Evolutionary conservation across 805 yeast genomes (phyloP), one percentile per base, ranked within the genome.

Genomic region (Yarrowia sp.): DNA sequence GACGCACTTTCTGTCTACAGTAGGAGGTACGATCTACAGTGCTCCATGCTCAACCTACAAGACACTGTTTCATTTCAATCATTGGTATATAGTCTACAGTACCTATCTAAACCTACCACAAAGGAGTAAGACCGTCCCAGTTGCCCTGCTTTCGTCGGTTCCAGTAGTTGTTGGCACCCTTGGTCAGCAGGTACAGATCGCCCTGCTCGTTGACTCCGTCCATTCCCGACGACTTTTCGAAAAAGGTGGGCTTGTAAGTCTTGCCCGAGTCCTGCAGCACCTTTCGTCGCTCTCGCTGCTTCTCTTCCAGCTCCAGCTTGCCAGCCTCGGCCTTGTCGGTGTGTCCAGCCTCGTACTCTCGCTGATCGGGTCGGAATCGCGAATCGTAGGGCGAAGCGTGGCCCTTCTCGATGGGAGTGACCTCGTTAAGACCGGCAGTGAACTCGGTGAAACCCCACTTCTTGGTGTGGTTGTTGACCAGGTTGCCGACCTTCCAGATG

Each of bases 361-460:
- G 80, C 74, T 92, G 86, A 76, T 95, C 99, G 0, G 98, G 98
- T 74, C 99, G 84, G 53, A 87, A 77, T 74, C 99, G 85, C 9
- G 97, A 90, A 76, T 95, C 99, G 0, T 95, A 91, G 2, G 93
- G 93, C 7, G 98, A 89, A 46, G 93, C 72, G 1, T 77, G 66
- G 2, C 80, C 89, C 36, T 82, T 70, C 74, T 94, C 98, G 14
- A 94, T 78, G 3, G 76, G 79, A 0, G 97, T 90, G 46, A 93
- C 84, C 69, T 92, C 90, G 75, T 92, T 92, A 75, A 95, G 80
- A 46, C 88, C 83, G 9, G 96, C 91, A 0, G 97, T 87, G 79
- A 89, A 95, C 66, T 82, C 81, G 0, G 97, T 88, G 75, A 92
- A 92, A 0, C 99, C 99, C 79, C 87, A 95, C 75, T 90, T 90